A percentile compares a stretch with the other conserved stretches of the same genome.
Conservation (phyloP, 768 basidiomycete genomes). For the Tulasnella calospora region DNA sequence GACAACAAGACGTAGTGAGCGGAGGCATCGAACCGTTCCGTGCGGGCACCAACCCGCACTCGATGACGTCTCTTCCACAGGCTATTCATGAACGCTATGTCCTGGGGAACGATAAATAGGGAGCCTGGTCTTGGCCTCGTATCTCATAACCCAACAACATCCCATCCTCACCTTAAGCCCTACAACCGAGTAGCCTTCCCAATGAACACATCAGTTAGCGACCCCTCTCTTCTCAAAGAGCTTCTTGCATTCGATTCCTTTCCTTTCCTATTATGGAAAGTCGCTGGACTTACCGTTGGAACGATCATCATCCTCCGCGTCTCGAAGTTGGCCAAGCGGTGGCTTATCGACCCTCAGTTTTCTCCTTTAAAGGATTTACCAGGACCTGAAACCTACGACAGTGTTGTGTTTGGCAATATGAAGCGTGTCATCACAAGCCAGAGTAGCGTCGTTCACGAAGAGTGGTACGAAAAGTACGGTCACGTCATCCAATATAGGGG, state of each 20-base stretch:
- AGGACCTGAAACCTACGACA: conserved; percentile 16
- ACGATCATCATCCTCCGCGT: background rate
- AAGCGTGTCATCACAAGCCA: conserved; percentile 44
- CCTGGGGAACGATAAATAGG: background rate
- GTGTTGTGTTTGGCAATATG: conserved; percentile 47
- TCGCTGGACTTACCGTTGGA: background rate
- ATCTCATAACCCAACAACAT: background rate
- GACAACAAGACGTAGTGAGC: too few species aligned
- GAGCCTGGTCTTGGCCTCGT: background rate
- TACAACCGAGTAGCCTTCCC: background rate
- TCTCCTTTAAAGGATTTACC: conserved; percentile 18
- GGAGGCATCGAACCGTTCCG: background rate
- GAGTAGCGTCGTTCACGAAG: conserved; percentile 38
- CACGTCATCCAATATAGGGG: conserved; percentile 44
- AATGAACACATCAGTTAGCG: background rate
- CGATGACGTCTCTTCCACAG: background rate
- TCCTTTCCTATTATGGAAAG: background rate
- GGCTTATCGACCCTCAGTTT: background rate
- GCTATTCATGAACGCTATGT: background rate
- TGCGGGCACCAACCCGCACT: background rate
- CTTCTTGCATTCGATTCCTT: background rate
- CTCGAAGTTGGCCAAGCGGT: background rate
- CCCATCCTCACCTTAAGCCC: background rate
- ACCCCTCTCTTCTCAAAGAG: background rate
- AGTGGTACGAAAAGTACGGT: conserved; percentile 51